Evolutionary conservation across 169 alveolate genomes (phyloP).

Genomic region (Plasmodium gonderi): DNA sequence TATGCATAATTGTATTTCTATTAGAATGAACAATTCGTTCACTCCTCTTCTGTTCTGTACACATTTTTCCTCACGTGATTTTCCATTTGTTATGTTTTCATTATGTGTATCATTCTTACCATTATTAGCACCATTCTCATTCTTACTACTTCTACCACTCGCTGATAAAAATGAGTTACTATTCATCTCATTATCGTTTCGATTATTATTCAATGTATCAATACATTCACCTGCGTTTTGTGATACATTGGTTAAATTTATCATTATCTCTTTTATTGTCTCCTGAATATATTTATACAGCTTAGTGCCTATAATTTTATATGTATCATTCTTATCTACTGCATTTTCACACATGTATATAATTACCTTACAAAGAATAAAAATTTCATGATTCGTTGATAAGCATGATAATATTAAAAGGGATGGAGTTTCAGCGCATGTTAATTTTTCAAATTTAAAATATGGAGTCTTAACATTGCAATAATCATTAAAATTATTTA

Average conservation of each 20-base stretch:
- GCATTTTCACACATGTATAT: conserved; percentile 79
- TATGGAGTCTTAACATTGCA: conserved; percentile 57
- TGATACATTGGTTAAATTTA: neutral
- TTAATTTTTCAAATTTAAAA: conserved; percentile 55
- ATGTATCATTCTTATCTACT: conserved; percentile 77
- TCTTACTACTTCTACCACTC: neutral
- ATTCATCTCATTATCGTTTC: neutral
- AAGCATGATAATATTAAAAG: conserved; percentile 80
- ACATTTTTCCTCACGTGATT: neutral
- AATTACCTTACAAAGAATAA: conserved; percentile 80
- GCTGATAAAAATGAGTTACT: no score
- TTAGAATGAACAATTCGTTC: conserved; percentile 18
- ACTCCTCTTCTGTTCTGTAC: neutral
- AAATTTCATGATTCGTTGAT: conserved; percentile 79
- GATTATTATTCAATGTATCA: no score
- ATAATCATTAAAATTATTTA: conserved; percentile 8
- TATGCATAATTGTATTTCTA: conserved; percentile 70
- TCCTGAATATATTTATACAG: conserved; percentile 79
- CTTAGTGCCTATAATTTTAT: conserved; percentile 79
- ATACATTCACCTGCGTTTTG: neutral
- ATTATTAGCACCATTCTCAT: neutral
- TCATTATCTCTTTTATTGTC: conserved; percentile 7
- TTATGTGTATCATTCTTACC: neutral
- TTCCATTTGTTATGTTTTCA: neutral
- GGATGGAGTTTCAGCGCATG: conserved; percentile 78